Conservation (phyloP, 108 stramenopile genomes). For the Ochromonas danica region DNA sequence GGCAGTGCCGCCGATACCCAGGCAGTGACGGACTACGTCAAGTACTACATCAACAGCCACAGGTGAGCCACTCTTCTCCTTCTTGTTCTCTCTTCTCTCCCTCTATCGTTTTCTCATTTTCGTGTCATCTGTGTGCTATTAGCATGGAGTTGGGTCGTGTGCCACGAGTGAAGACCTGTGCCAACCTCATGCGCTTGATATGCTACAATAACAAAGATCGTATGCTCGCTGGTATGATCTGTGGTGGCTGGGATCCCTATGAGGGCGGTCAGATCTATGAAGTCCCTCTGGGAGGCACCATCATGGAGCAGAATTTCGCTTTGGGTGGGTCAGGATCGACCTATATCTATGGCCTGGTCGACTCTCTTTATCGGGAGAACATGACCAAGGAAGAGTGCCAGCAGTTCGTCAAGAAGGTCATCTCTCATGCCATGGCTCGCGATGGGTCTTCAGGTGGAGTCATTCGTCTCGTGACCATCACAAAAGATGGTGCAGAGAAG, state of each 20-base stretch:
- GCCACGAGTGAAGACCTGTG: slow-evolving; percentile 28
- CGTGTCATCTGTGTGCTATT: not conserved
- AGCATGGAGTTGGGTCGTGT: slow-evolving; percentile 77
- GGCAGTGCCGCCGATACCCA: slow-evolving; percentile 97
- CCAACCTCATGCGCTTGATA: slow-evolving; percentile 10
- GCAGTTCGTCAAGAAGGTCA: slow-evolving; percentile 73
- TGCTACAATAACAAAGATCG: slow-evolving; percentile 95
- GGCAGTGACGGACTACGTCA: slow-evolving; percentile 83
- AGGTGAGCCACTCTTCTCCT: too few species aligned
- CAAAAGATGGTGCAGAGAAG: slow-evolving; percentile 62
- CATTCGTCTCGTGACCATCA: slow-evolving; percentile 80
- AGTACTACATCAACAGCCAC: slow-evolving; percentile 74
- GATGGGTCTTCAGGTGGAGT: slow-evolving; percentile 95
- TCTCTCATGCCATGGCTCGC: slow-evolving; percentile 94
- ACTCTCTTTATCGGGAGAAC: slow-evolving; percentile 68
- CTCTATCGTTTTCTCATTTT: slow-evolving; percentile 6
- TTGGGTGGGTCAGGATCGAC: slow-evolving; percentile 85
- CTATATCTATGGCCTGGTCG: slow-evolving; percentile 85
- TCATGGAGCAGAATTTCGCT: slow-evolving; percentile 85
- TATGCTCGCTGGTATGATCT: slow-evolving; percentile 89
- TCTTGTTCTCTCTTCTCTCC: not conserved
- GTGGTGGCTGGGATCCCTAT: slow-evolving; percentile 93
- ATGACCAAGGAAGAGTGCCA: slow-evolving; percentile 86
- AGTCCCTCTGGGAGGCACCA: slow-evolving; percentile 87
- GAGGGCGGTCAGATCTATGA: slow-evolving; percentile 77